phyloP scores from a whole-genome alignment of 306 rosid genomes.

The Quercus cerris region DNA sequence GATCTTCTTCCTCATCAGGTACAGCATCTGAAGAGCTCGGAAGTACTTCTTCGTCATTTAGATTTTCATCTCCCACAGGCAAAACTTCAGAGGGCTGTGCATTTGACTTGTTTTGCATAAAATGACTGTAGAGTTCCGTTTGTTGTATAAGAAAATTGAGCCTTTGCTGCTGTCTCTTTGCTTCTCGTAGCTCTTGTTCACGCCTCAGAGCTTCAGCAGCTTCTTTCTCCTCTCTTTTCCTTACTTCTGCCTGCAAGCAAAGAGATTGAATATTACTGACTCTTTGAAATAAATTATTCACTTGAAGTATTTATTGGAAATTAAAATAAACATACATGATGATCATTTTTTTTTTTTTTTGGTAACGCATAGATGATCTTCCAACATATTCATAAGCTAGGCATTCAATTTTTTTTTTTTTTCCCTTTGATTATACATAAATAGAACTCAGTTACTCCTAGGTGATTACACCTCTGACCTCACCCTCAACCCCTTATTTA shows the following conservation, averaged over 20 bases:
- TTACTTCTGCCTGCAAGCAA: slow-evolving; percentile 70
- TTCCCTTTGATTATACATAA: background rate
- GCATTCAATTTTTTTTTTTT: background rate
- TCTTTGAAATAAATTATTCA: slow-evolving; percentile 6
- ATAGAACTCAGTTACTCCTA: background rate
- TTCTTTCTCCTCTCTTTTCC: slow-evolving; percentile 93
- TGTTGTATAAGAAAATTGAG: slow-evolving; percentile 98
- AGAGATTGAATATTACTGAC: slow-evolving; percentile 12
- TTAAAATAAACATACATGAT: background rate
- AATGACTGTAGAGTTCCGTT: slow-evolving; percentile 97
- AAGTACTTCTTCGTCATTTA: slow-evolving; percentile 46
- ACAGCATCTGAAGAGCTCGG: slow-evolving; percentile 41
- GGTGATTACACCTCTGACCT: background rate
- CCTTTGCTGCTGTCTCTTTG: slow-evolving; percentile 98
- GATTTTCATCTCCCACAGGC: slow-evolving; percentile 46
- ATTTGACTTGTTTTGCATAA: slow-evolving; percentile 94
- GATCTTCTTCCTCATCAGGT: slow-evolving; percentile 69
- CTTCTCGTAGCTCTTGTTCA: slow-evolving; percentile 94
- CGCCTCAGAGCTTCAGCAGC: slow-evolving; percentile 97
- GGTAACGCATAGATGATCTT: too few species aligned
- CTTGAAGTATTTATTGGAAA: background rate
- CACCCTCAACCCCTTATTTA: background rate
- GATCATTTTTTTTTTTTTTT: background rate
- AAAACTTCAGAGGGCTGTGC: slow-evolving; percentile 62
- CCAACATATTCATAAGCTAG: background rate